Evolutionary conservation across 495 filamentous ascomycete genomes (phyloP), one percentile per base, ranked within the genome.

Genomic region (Neurospora intermedia): DNA sequence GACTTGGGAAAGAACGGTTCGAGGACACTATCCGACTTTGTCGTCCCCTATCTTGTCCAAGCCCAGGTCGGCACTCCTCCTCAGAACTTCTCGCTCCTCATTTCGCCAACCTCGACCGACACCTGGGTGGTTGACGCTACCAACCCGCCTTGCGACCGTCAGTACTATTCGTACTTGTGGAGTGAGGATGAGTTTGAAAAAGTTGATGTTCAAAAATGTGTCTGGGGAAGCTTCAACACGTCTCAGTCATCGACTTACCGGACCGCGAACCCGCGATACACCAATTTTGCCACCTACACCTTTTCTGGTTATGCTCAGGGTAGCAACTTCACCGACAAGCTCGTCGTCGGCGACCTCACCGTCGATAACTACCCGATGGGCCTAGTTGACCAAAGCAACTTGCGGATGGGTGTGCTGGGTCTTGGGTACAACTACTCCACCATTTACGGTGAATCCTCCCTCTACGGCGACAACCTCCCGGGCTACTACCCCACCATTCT

Each of bases 351-450:
- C 20, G 88, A 85, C 40, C 78, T 85, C 38, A 86, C 80, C 4
- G 75, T 97, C 39, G 82, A 85, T 35, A 82, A 86, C 72, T 87
- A 94, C 59, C 89, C 94, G 76, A 92, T 97, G 81, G 94, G 93
- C 2, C 82, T 96, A 72, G 93, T 90, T 0, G 86, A 86, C 70
- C 72, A 79, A 0, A 89, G 89, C 4, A 83, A 77, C 11, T 90
- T 88, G 42, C 78, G 77, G 79, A 85, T 91, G 74, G 93, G 93
- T 45, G 90, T 95, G 27, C 81, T 97, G 72, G 93, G 93, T 7
- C 91, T 97, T 70, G 93, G 93, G 35, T 91, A 92, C 77, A 79
- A 86, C 27, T 75, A 82, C 11, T 89, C 92, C 73, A 91, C 89
- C 3, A 85, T 87, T 38, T 38, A 38, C 71, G 84, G 6, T 5